Percentiles rank a stretch among this genome's conserved stretches.
phyloP scores from a whole-genome alignment of 2,329 filamentous ascomycete genomes.

The Daldinia sp. region DNA sequence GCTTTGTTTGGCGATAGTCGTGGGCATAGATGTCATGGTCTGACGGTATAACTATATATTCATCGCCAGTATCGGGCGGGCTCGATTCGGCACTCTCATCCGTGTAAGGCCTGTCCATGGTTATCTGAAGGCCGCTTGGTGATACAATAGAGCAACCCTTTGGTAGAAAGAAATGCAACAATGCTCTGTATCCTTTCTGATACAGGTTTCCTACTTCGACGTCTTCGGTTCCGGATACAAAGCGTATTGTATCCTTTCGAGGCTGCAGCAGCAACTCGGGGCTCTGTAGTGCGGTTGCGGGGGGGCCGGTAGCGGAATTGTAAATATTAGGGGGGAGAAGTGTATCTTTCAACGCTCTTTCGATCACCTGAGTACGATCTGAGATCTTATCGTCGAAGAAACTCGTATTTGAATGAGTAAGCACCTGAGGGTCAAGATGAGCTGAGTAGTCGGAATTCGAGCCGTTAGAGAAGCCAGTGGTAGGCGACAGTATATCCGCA shows the following conservation, averaged over 20 bases:
- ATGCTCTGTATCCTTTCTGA: not conserved
- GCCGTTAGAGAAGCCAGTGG: not conserved
- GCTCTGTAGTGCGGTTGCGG: not conserved
- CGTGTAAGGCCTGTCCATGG: not conserved
- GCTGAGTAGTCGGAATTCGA: not conserved
- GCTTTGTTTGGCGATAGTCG: not conserved
- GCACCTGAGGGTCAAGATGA: not conserved
- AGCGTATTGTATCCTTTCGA: not conserved
- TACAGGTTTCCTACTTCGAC: not conserved
- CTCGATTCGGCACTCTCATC: not conserved
- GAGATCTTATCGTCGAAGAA: not conserved
- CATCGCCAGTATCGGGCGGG: not conserved
- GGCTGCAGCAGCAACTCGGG: not conserved
- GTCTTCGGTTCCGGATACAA: not conserved
- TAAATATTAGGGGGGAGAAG: not conserved
- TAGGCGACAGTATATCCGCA: not conserved
- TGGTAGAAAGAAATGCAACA: slow-evolving; percentile 14
- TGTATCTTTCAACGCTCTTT: not conserved
- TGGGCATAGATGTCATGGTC: not conserved
- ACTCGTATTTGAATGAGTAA: not conserved
- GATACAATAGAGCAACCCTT: not conserved
- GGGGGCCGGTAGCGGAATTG: not conserved
- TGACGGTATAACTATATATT: slow-evolving; percentile 4
- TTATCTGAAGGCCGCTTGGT: slow-evolving; percentile 1
- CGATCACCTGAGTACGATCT: not conserved